Conservation (phyloP, 495 filamentous ascomycete genomes). For the Beverwykella pulmonaria region DNA sequence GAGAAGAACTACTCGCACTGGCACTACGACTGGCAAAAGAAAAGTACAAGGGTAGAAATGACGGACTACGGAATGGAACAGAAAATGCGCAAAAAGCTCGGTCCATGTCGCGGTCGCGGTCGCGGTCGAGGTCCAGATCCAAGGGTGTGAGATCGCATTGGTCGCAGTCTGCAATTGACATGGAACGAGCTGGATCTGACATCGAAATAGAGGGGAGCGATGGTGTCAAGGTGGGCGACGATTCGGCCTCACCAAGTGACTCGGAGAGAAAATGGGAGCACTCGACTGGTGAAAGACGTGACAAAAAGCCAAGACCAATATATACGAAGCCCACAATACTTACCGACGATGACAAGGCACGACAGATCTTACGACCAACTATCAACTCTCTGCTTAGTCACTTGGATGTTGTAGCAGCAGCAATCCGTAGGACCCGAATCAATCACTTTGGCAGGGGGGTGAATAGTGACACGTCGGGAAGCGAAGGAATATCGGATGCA, state of each 20-base stretch:
- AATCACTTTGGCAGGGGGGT: slow-evolving; percentile 26
- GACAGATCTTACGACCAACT: slow-evolving; percentile 62
- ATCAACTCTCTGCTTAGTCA: slow-evolving; percentile 65
- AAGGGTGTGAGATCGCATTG: slow-evolving; percentile 37
- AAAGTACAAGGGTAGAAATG: slow-evolving; percentile 51
- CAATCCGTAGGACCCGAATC: slow-evolving; percentile 65
- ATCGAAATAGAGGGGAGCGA: slow-evolving; percentile 6
- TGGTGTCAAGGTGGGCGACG: background rate
- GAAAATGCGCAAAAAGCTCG: background rate
- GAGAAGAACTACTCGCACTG: slow-evolving; percentile 66
- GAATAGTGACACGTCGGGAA: slow-evolving; percentile 25
- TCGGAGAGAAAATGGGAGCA: slow-evolving; percentile 1
- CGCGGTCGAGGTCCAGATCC: background rate
- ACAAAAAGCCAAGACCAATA: background rate
- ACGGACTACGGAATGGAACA: background rate
- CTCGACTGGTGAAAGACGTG: background rate
- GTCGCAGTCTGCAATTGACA: slow-evolving; percentile 4
- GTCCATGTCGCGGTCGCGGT: background rate
- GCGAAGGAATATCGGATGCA: slow-evolving; percentile 24
- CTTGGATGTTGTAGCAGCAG: slow-evolving; percentile 66
- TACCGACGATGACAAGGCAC: slow-evolving; percentile 65
- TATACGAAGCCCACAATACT: slow-evolving; percentile 48
- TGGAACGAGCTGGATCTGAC: background rate
- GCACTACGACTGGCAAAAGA: slow-evolving; percentile 68
- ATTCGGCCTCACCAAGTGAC: background rate